phyloP scores from a whole-genome alignment of 306 rosid genomes.

The Macrotyloma uniflorum region DNA sequence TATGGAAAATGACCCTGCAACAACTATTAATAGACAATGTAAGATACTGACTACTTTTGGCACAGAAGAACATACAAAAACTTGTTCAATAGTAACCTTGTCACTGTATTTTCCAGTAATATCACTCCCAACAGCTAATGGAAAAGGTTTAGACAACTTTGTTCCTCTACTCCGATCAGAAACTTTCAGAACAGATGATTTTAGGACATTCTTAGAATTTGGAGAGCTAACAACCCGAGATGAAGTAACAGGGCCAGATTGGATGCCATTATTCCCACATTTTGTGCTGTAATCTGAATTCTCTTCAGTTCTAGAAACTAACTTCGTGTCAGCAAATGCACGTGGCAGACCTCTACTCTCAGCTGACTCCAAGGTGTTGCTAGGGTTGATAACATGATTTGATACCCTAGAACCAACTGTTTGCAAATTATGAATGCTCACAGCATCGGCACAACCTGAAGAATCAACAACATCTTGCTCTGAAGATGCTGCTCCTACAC shows the following conservation, averaged over 20 bases:
- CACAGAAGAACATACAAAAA: background rate
- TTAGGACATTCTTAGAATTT: constrained; percentile 59
- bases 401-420: constrained; percentile 47
- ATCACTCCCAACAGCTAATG: constrained; percentile 49
- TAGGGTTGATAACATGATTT: constrained; percentile 41
- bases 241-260: constrained; percentile 48
- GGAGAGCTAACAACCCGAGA: constrained; percentile 50
- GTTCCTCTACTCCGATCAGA: constrained; percentile 75
- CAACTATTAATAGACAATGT: constrained; percentile 21
- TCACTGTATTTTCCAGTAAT: constrained; percentile 60
- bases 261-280: constrained; percentile 45
- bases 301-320: constrained; percentile 46
- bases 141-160: constrained; percentile 51
- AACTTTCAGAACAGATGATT: constrained; percentile 61
- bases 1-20: constrained; percentile 79
- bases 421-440: constrained; percentile 41
- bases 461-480: constrained; percentile 38
- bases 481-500: constrained; percentile 36
- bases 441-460: constrained; percentile 41
- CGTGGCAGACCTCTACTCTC: constrained; percentile 41
- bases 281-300: constrained; percentile 41
- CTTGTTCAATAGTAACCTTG: constrained; percentile 54
- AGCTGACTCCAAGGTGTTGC: constrained; percentile 45
- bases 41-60: constrained; percentile 18
- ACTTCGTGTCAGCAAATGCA: constrained; percentile 37